Evolutionary conservation across 1,139 yeast genomes (phyloP).

Genomic region (Hanseniaspora sp.): DNA sequence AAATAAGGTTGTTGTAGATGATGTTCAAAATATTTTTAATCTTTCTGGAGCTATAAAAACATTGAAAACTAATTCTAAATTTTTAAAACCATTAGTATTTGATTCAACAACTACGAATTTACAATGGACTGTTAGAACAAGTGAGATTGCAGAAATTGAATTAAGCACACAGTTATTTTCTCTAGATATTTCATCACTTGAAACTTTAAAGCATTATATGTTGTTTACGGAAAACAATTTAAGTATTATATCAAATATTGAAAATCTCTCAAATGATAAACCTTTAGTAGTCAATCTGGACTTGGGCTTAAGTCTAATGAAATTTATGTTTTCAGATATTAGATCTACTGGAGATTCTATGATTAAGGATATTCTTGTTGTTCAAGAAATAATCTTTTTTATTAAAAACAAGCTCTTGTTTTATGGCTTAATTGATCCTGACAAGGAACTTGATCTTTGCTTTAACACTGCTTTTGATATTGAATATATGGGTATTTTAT

Average conservation of each 20-base stretch:
- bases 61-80: background rate
- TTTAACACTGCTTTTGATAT: conserved; percentile 7
- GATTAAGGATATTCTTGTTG: background rate
- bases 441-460: background rate
- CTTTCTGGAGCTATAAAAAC: background rate
- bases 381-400: background rate
- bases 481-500: conserved; percentile 10
- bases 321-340: conserved; percentile 8
- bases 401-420: background rate
- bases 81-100: conserved; percentile 3
- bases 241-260: background rate
- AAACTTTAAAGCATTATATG: conserved; percentile 1
- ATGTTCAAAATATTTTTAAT: background rate
- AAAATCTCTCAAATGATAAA: background rate
- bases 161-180: background rate
- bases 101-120: background rate
- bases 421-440: background rate
- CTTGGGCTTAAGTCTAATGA: background rate
- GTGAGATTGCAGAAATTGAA: background rate
- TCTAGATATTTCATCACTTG: conserved; percentile 1
- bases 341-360: conserved; percentile 9
- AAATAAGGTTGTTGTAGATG: background rate
- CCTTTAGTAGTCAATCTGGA: background rate
- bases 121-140: background rate
- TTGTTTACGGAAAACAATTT: conserved; percentile 5